Percentiles rank a stretch among this genome's conserved stretches.
Evolutionary conservation across 768 basidiomycete genomes (phyloP).

Genomic region (Ephemerocybe angulata): DNA sequence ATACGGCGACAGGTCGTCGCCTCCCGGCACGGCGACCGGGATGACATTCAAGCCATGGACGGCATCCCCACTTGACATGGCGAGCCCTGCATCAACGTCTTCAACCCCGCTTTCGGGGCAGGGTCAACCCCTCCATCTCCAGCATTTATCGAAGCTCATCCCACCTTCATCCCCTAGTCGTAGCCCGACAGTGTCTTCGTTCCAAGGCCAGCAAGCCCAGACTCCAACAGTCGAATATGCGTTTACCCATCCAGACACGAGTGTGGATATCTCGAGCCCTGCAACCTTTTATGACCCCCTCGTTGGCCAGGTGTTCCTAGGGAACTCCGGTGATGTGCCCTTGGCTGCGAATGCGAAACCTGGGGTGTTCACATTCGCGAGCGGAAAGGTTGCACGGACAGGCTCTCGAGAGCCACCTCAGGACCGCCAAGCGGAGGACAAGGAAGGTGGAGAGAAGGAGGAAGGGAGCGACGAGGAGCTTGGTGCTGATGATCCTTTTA

Average conservation of each 20-base stretch:
- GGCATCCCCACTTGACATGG: too few species aligned
- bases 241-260: conserved; percentile 8
- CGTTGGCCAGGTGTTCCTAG: conserved; percentile 71
- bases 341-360: conserved; percentile 27
- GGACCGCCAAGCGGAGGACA: too few species aligned
- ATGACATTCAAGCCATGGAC: neutral
- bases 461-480: conserved; percentile 7
- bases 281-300: conserved; percentile 49
- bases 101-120: neutral
- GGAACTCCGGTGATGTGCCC: conserved; percentile 82
- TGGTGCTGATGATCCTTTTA: conserved; percentile 38
- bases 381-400: too few species aligned
- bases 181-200: too few species aligned
- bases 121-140: conserved; percentile 6
- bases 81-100: too few species aligned
- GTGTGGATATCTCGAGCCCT: conserved; percentile 28
- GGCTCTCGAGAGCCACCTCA: too few species aligned
- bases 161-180: conserved; percentile 1
- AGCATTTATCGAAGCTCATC: conserved; percentile 11
- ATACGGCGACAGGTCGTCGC: neutral
- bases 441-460: too few species aligned
- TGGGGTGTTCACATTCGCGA: too few species aligned
- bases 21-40: neutral
- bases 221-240: neutral
- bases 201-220: neutral